Evolutionary conservation across 345 rosid species (phyloP), one percentile per base, ranked within the genome.

Genomic region (Raphanus raphanistrum): DNA sequence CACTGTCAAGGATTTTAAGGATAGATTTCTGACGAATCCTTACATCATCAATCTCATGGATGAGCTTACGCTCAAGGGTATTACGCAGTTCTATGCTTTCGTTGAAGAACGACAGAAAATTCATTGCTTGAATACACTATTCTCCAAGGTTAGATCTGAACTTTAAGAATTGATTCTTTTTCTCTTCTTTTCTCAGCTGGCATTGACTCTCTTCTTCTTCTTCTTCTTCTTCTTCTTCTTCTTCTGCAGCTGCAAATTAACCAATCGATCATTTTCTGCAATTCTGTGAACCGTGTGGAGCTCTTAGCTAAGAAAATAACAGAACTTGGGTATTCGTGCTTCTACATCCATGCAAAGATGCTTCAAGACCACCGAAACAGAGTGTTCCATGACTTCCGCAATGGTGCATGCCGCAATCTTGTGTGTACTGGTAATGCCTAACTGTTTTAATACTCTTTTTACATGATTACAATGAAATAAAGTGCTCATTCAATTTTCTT

Each of bases 71-170:
- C 90, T 92, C 54, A 92, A 92, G 89, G 98, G 98, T 77, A 88
- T 92, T 77, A 90, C 96, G 2, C 98, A 92, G 78, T 92, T 27
- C 77, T 92, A 92, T 88, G 98, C 98, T 70, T 92, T 92, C 63
- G 98, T 92, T 74, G 98, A 92, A 84, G 98, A 92, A 80, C 84
- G 98, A 15, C 98, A 92, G 91, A 92, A 92, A 87, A 92, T 92
- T 63, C 98, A 92, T 83, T 92, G 98, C 83, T 87, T 92, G 36
- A 92, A 92, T 87, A 92, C 98, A 2, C 91, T 92, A 31, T 92
- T 92, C 84, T 90, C 96, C 45, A 92, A 92, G 98, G 98, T 92
- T 66, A 32, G 87, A 65, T 68, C 62, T 63, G 61, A 67, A 66
- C 59, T 35, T 11, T 61, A 71, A 28, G 60, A 13, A 33, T 43